Conservation (phyloP, 805 yeast species). For the Kodamaea laetipori region DNA sequence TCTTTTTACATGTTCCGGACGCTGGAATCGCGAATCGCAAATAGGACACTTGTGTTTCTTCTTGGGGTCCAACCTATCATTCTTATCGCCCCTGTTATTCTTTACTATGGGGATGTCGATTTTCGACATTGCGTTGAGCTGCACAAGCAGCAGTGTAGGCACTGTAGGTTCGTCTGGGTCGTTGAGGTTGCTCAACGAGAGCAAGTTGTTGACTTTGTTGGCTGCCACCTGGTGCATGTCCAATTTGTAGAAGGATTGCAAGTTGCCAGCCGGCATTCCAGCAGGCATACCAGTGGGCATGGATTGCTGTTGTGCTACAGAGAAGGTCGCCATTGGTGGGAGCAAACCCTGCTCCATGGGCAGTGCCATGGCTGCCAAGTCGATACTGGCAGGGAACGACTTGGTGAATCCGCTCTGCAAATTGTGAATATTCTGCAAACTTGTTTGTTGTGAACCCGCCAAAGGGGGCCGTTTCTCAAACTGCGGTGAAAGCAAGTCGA, state of each 20-base stretch:
- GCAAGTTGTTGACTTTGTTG: slow-evolving; percentile 4
- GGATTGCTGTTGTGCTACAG: slow-evolving; percentile 17
- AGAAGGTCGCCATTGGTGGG: slow-evolving; percentile 37
- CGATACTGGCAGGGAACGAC: slow-evolving; percentile 54
- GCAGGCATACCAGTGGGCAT: not conserved
- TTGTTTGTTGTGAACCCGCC: not conserved
- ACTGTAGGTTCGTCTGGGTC: slow-evolving; percentile 12
- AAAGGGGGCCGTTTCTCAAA: slow-evolving; percentile 14
- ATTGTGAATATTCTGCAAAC: slow-evolving; percentile 4
- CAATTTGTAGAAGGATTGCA: slow-evolving; percentile 9
- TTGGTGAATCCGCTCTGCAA: slow-evolving; percentile 20
- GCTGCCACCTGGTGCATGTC: slow-evolving; percentile 7
- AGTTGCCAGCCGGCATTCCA: not conserved
- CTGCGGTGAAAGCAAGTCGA: slow-evolving; percentile 32
- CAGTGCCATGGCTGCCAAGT: slow-evolving; percentile 54
- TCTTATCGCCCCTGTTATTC: slow-evolving; percentile 24
- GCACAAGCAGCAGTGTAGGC: slow-evolving; percentile 15
- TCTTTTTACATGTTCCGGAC: slow-evolving; percentile 73
- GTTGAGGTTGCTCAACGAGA: slow-evolving; percentile 1
- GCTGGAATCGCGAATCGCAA: slow-evolving; percentile 61
- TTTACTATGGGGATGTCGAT: slow-evolving; percentile 19
- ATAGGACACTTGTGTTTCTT: slow-evolving; percentile 66
- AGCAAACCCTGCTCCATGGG: slow-evolving; percentile 24
- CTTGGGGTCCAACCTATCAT: slow-evolving; percentile 45
- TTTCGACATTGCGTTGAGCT: slow-evolving; percentile 15